Base-by-base conservation (phyloP, 73 alveolate genomes). In the Breviolum minutum region DNA sequence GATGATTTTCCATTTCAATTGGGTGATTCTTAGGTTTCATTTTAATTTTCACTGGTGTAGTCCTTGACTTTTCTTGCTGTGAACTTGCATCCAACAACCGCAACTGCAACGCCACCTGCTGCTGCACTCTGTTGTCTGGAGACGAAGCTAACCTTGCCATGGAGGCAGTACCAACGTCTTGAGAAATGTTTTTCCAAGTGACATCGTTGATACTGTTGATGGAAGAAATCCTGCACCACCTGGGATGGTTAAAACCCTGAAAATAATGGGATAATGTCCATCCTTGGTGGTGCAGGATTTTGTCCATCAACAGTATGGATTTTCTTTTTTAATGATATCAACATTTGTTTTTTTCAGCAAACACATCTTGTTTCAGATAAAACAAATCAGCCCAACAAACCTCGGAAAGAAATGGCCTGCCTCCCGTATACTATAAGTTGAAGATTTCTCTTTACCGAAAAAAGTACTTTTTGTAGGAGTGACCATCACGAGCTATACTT, bases 61-160 rank as follows among this genome's bases (percentile, higher is more conserved):
- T n/a, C n/a, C 77, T 68, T 68, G 77, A 1, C 4, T 68, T 68
- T 68, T 68, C 54, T 40, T 17, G n/a, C 77, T 4, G 77, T 68
- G 17, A 17, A 22, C 17, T 68, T 68, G 17, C n/a, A 22, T 22
- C 77, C 77, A 14, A 22, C 4, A 22, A 17, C 54, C 24, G 24
- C 62, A 7, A 0, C 4, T 77, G n/a, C 87, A 22, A 8, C 64
- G 26, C 68, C 48, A 60, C 97, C 88, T 90, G 97, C 97, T 90
- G 97, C 97, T 90, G 97, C 76, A 90, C 85, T 73, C 97, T 90
- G 97, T 90, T 90, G 97, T 90, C 97, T 10, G 97, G 97, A 26
- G 97, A 90, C 30, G 97, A 90, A 19, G 97, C 97, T 76, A 90
- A 40, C 97, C 97, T 90, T 22, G 62, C 24, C 6, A 11, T 16